Conservation (phyloP, 2,329 filamentous ascomycete species). For the Didymella sp. region DNA sequence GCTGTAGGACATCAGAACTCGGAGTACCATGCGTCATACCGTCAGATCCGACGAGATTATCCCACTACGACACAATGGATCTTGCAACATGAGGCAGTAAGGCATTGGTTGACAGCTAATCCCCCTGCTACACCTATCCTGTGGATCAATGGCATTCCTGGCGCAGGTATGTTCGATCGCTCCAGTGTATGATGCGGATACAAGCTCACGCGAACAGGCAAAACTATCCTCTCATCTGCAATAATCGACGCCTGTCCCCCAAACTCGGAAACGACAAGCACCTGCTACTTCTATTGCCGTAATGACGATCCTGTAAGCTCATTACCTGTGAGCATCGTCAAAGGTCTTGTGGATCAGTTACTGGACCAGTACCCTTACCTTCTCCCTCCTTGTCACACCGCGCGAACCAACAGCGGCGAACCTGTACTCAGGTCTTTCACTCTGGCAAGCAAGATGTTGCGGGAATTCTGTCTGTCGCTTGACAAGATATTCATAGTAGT, state of each 20-base stretch:
- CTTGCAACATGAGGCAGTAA: constrained; percentile 26
- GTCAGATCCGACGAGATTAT: constrained; percentile 18
- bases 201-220: constrained; percentile 27
- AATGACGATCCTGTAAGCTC: constrained; percentile 24
- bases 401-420: constrained; percentile 24
- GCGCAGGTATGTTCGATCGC: constrained; percentile 33
- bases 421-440: constrained; percentile 24
- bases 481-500: constrained; percentile 34
- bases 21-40: too few species aligned
- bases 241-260: constrained; percentile 35
- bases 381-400: constrained; percentile 24
- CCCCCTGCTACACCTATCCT: constrained; percentile 16
- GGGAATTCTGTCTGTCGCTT: constrained; percentile 26
- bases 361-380: constrained; percentile 24
- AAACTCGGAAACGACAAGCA: too few species aligned
- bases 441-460: constrained; percentile 27
- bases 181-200: too few species aligned
- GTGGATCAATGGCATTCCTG: constrained; percentile 35
- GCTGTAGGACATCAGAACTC: constrained; percentile 22
- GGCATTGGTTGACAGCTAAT: constrained; percentile 26
- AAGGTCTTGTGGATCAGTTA: constrained; percentile 29
- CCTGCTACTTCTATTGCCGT: constrained; percentile 36
- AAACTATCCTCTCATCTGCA: constrained; percentile 38
- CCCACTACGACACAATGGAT: constrained; percentile 32
- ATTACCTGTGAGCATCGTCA: constrained; percentile 25